Base-by-base conservation (phyloP, 495 filamentous ascomycete species). In the Staphylotrichum longicolle region DNA sequence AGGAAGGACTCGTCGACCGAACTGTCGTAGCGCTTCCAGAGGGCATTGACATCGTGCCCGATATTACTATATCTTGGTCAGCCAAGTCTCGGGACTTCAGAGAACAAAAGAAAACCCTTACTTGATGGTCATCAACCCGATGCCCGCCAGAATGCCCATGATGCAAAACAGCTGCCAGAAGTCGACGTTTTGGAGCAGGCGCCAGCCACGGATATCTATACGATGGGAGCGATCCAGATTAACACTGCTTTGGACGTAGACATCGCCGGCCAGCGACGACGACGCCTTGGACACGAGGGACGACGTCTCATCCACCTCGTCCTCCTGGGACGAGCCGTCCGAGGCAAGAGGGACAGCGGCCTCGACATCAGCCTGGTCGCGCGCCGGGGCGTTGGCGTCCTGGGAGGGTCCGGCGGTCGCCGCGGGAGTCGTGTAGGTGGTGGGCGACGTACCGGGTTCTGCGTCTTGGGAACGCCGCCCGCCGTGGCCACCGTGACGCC, bases 91-190 rank as follows among this genome's bases (percentile, higher is more conserved):
- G 10, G 37, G 39, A 3, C 6, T 37, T 10, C 3, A 20, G 41
- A 9, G 27, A 15, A 3, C 57, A 7, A 49, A 11, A 12, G 35
- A 5, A 15, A 10, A 27, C 27, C 83, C 91, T 75, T 77, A 96
- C 91, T 98, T 98, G 72, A 98, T 98, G 3, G 95, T 98, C 94
- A 98, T 98, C 68, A 98, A 74, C 10, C 94, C 94, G 69, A 96
- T 89, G 46, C 94, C 94, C 20, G 91, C 91, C 62, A 98, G 77
- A 14, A 97, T 81, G 39, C 88, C 93, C 83, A 98, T 88, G 42
- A 95, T 84, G 54, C 83, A 66, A 71, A 91, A 98, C 44, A 95
- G 76, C 66, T 94, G 86, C 91, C 92, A 98, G 74, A 98, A 98
- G 54, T 96, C 90, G 55, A 86, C 63, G 50, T 80, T 83, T 40